Percentiles rank a stretch among this genome's conserved stretches.
Conservation (phyloP, 2,329 filamentous ascomycete species). For the Fusarium circinatum region DNA sequence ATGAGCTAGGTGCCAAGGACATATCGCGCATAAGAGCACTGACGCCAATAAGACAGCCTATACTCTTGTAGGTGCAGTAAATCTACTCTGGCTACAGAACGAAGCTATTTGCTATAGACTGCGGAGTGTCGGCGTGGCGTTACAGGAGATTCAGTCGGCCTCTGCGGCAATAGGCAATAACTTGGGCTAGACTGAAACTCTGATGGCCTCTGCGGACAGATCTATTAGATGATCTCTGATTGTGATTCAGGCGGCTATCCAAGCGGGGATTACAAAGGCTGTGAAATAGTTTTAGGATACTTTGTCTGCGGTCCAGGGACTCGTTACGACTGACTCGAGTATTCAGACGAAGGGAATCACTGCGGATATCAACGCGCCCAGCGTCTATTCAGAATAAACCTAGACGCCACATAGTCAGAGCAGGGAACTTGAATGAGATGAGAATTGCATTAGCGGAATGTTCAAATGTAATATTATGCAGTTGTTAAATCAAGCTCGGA, state of each 20-base stretch:
- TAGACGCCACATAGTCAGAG: accelerated
- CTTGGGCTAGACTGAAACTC: accelerated
- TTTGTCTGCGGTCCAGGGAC: neutral
- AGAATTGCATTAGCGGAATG: neutral
- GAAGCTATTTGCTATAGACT: accelerated
- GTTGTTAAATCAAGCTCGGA: accelerated
- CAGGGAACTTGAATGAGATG: accelerated
- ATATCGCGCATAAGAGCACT: accelerated
- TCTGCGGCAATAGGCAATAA: accelerated
- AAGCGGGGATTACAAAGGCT: accelerated
- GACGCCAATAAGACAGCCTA: neutral
- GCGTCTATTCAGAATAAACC: accelerated
- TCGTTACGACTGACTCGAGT: accelerated
- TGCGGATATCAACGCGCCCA: neutral
- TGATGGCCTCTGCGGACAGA: neutral
- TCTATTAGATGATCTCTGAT: accelerated
- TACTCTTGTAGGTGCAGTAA: accelerated
- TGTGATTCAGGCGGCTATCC: neutral
- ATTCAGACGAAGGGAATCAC: neutral
- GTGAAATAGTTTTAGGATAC: neutral
- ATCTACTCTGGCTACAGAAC: accelerated
- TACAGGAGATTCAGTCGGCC: accelerated
- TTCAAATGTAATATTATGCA: accelerated
- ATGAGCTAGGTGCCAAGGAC: neutral
- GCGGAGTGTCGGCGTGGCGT: accelerated